A percentile compares a stretch with the other conserved stretches of the same genome.
phyloP scores from a whole-genome alignment of 1,284 basidiomycete species.

The Ceratobasidium sp. region DNA sequence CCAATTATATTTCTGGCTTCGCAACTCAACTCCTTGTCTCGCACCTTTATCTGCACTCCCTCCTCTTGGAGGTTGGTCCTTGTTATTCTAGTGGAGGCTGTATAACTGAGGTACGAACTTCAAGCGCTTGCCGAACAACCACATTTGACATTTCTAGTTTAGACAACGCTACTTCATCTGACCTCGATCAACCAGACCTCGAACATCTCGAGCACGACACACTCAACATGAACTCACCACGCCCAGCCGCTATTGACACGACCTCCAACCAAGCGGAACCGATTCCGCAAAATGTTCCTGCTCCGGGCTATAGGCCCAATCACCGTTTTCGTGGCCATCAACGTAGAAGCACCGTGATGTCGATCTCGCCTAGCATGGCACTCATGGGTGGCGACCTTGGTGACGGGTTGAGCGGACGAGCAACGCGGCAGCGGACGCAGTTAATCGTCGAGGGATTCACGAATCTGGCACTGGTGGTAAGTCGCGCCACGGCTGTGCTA shows the following conservation, averaged over 20 bases:
- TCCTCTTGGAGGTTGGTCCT: background rate
- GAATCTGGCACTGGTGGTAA: constrained; percentile 42
- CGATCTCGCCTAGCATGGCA: constrained; percentile 33
- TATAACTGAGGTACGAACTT: too few relatives aligned
- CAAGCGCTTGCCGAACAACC: too few relatives aligned
- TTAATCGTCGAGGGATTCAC: constrained; percentile 38
- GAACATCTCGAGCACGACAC: background rate
- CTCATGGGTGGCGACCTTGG: constrained; percentile 22
- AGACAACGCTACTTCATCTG: constrained; percentile 31
- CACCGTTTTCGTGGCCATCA: background rate
- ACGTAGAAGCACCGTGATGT: constrained; percentile 34
- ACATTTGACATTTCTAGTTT: background rate
- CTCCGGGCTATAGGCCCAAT: background rate
- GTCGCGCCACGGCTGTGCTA: constrained; percentile 7
- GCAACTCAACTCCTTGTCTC: background rate
- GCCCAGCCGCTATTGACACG: constrained; percentile 21
- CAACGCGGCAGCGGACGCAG: constrained; percentile 40
- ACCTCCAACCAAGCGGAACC: constrained; percentile 11
- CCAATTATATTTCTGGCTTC: background rate
- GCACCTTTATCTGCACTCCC: constrained; percentile 7
- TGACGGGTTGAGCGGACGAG: constrained; percentile 30
- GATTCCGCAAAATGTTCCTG: background rate
- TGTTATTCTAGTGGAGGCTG: too few relatives aligned
- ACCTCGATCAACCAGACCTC: background rate
- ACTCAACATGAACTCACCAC: background rate